Base-by-base conservation (phyloP, 2,329 filamentous ascomycete species). In the Juglanconis oblonga region DNA sequence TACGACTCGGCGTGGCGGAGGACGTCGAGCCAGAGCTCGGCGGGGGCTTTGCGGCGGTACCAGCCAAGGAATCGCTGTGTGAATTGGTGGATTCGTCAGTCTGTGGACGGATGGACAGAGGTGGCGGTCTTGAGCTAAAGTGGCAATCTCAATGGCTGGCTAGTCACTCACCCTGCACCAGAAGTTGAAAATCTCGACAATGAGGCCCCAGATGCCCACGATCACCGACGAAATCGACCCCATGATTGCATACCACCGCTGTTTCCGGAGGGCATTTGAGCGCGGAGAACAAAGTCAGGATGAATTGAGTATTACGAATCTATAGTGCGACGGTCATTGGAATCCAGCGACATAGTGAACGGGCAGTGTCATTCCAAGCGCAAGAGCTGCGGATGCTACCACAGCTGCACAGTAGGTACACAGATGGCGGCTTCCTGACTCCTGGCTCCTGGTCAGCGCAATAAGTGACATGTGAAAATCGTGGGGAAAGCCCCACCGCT, bases 1-100 rank as follows among this genome's bases (percentile, higher is more conserved):
- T 89, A 96, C 32, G 83, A 81, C 64, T 85, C 80, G 17, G 91
- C 89, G 61, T 85, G 82, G 56, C 80, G 81, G 52, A 96, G 78
- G 31, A 81, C 77, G 62, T 89, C 81, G 48, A 89, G 80, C 76
- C 91, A 87, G 57, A 86, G 76, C 64, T 89, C 85, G 52, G 84
- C 80, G 2, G 84, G 82, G 53, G 83, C 88, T 72, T 84, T 88
- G 64, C 82, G 81, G 58, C 76, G 83, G 78, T 87, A 88, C 86
- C 89, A 91, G 57, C 77, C 77, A 63, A 84, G 76, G 54, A 91
- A 75, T 78, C 85, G 88, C 90, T 94, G 73, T 55, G 63, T 10
- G 36, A 38, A 52, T 31, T 36, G 40, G 11, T 33, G 17, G 17
- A 8, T 10, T 7, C 5, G 53, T 55, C 44, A 62, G 61, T 48